phyloP scores from a whole-genome alignment of 768 basidiomycete species.

The Dentipellis fragilis region DNA sequence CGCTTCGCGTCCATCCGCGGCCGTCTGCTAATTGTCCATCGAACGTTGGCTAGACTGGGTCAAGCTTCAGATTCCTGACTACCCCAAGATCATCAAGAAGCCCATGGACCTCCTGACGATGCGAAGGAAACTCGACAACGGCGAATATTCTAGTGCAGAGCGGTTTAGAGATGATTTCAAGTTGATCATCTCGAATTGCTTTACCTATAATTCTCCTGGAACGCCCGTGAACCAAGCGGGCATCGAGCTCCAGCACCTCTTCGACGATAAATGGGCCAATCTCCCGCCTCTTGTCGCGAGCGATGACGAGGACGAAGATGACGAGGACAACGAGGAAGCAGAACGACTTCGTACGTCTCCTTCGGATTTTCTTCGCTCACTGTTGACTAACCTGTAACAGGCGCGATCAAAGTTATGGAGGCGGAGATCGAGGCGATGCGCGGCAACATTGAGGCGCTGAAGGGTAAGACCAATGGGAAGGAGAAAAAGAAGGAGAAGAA shows the following conservation, averaged over 20 bases:
- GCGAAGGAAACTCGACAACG: conserved; percentile 69
- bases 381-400: conserved; percentile 27
- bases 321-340: conserved; percentile 58
- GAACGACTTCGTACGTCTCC: conserved; percentile 53
- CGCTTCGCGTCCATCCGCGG: conserved; percentile 1
- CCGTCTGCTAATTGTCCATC: not conserved
- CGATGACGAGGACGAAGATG: conserved; percentile 54
- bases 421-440: conserved; percentile 72
- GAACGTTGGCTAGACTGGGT: conserved; percentile 48
- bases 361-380: conserved; percentile 2
- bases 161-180: conserved; percentile 89
- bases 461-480: conserved; percentile 40
- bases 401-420: conserved; percentile 69
- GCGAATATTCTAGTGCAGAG: conserved; percentile 66
- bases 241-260: conserved; percentile 72
- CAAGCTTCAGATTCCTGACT: conserved; percentile 71
- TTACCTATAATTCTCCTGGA: conserved; percentile 81
- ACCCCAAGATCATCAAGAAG: conserved; percentile 81
- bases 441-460: conserved; percentile 55
- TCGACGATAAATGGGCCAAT: conserved; percentile 86
- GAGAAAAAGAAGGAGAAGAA: conserved; percentile 69
- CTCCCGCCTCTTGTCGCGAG: conserved; percentile 49
- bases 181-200: conserved; percentile 91
- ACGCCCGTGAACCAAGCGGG: conserved; percentile 85
- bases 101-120: conserved; percentile 96